Base-by-base conservation (phyloP, 139 green algal genomes). In the Chlamydomonas schloesseri region DNA sequence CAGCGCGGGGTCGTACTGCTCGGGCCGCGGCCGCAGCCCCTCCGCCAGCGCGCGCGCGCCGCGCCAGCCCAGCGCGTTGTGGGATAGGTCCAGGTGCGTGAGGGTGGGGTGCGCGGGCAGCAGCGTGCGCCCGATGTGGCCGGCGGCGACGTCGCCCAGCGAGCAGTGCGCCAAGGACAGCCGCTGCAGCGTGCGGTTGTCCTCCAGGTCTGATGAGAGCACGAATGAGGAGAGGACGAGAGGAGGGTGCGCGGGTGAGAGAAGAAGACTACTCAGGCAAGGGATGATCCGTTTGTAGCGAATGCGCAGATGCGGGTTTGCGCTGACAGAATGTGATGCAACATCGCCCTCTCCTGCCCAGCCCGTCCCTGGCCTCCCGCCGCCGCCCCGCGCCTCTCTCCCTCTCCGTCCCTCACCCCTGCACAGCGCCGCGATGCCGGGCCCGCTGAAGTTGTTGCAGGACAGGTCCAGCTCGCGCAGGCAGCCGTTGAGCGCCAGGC, bases 1-100 rank as follows among this genome's bases (percentile, higher is more conserved):
- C 53, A 64, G 75, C 11, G 34, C 34, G 21, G 18, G 75, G 55
- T 71, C 64, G 29, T 31, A 37, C 64, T 71, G 64, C 23, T 75
- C 23, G 10, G 36, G 36, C 5, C 36, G 70, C 23, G 79, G 79
- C 31, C n/a, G 9, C 13, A 85, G 79, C 4, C 67, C 79, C n/a
- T 76, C 65, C 15, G 79, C 65, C 31, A 85, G 79, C 47, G 67
- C 79, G 21, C 65, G 37, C 20, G 24, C 47, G 31, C 79, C 79
- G 47, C 46, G 70, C 79, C 79, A 85, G 42, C 65, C 79, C 3
- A 85, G n/a, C n/a, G 23, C 34, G 50, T 85, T 85, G 79, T 77
- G 50, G 8, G 79, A 55, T 6, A 85, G 65, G 68, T 85, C 65
- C n/a, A 85, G 79, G 47, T 20, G 8, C 21, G 60, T 68, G 13